Base-by-base conservation (phyloP, 2,329 filamentous ascomycete species). In the Paraconiothyrium sp. region DNA sequence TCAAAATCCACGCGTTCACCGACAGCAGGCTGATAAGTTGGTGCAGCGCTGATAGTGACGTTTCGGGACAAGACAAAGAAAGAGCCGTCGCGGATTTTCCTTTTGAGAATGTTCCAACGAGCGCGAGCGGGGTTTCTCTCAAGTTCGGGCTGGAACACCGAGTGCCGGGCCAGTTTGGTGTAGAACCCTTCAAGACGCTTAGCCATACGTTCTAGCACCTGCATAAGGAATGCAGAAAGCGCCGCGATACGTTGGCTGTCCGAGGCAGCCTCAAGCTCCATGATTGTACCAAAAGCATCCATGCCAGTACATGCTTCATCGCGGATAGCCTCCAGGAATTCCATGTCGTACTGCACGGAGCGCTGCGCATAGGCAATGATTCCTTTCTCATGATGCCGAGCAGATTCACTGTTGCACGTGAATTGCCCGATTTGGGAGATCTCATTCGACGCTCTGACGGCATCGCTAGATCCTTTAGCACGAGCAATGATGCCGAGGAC, bases 291-390 rank as follows among this genome's bases (percentile, higher is more conserved):
- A 37, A 72, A 70, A 1, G 84, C 84, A 61, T 87, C 84, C 83
- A 87, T 87, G 9, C 85, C 85, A 24, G 77, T 76, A 55, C 84
- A 85, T 0, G 82, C 83, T 63, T 86, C 84, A 51, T 84, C 81
- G 7, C 85, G 80, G 1, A 86, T 81, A 57, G 84, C 82, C 62
- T 87, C 84, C 3, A 87, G 78, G 1, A 87, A 80, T 57, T 82
- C 81, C 55, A 86, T 84, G 49, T 87, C 84, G 3, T 85, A 77
- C 62, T 83, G 77, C 0, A 86, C 83, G 2, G 81, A 83, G 58
- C 78, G 80, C 16, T 79, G 77, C 0, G 84, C 84, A 59, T 86
- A 86, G 51, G 78, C 74, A 49, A 85, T 82, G 54, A 86, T 81
- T 4, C 85, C 84, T 1, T 81, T 80, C 63, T 87, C 83, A 56